phyloP scores from a whole-genome alignment of 192 early-diverging fungal species.

The Haplosporangium gracile region DNA sequence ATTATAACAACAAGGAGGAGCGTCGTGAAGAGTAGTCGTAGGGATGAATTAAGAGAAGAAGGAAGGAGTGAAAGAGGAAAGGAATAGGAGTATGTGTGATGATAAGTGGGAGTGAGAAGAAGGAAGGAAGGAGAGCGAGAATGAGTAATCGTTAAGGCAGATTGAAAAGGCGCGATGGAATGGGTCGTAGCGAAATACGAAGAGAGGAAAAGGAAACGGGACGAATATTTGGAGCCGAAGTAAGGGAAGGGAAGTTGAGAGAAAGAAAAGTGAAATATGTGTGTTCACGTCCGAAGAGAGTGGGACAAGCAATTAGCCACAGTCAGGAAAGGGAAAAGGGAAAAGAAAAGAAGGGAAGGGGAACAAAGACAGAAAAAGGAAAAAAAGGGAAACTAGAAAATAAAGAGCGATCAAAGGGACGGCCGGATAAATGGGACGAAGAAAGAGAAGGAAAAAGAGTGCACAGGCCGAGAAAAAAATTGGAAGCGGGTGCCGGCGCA shows the following conservation, averaged over 20 bases:
- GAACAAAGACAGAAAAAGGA: background rate
- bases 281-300: background rate
- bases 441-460: background rate
- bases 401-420: background rate
- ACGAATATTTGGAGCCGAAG: conserved; percentile 1
- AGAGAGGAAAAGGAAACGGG: too few relatives aligned
- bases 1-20: background rate
- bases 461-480: background rate
- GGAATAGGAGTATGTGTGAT: background rate
- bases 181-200: background rate
- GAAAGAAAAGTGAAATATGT: background rate
- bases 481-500: background rate
- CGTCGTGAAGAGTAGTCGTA: background rate
- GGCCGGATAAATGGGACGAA: background rate
- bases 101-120: background rate
- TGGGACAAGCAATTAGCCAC: background rate
- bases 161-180: background rate
- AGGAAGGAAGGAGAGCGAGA: background rate
- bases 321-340: background rate
- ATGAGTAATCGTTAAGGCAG: background rate
- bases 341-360: background rate
- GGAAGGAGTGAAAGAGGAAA: background rate
- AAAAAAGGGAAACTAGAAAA: background rate
- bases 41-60: background rate
- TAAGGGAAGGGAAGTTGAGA: background rate